Conservation (phyloP, 805 yeast genomes). For the Starmera pachycereana region DNA sequence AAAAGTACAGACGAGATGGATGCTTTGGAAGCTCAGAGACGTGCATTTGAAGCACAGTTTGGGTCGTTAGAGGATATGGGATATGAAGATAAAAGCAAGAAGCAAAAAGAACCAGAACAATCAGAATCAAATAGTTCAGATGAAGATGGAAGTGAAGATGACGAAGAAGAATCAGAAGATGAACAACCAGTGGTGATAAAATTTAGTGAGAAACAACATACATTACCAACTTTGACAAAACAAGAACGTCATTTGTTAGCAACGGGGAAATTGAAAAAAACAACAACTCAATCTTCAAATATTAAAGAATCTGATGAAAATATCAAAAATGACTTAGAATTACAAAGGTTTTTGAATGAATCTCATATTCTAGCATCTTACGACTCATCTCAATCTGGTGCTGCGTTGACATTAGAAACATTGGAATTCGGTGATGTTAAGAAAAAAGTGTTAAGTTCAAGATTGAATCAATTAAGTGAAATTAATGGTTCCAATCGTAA, state of each 20-base stretch:
- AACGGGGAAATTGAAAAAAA: conserved; percentile 45
- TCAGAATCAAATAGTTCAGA: conserved; percentile 14
- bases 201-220: conserved; percentile 25
- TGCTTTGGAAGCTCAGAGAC: conserved; percentile 40
- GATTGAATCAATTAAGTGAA: conserved; percentile 40
- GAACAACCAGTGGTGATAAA: conserved; percentile 23
- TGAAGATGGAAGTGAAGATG: conserved; percentile 15
- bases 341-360: conserved; percentile 60
- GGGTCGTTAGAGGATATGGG: conserved; percentile 49
- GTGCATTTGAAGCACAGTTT: conserved; percentile 54
- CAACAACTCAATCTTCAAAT: conserved; percentile 1
- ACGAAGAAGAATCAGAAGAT: background rate
- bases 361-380: conserved; percentile 51
- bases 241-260: conserved; percentile 42
- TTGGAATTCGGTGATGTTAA: conserved; percentile 63
- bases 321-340: conserved; percentile 57
- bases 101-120: conserved; percentile 3
- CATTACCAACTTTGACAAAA: conserved; percentile 24
- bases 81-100: conserved; percentile 33
- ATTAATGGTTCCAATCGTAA: conserved; percentile 32
- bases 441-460: conserved; percentile 47
- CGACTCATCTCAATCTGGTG: conserved; percentile 33
- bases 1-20: conserved; percentile 6
- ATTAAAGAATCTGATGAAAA: conserved; percentile 36
- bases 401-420: conserved; percentile 54